Conservation (phyloP, 306 rosid species). For the Canavalia ensiformis region DNA sequence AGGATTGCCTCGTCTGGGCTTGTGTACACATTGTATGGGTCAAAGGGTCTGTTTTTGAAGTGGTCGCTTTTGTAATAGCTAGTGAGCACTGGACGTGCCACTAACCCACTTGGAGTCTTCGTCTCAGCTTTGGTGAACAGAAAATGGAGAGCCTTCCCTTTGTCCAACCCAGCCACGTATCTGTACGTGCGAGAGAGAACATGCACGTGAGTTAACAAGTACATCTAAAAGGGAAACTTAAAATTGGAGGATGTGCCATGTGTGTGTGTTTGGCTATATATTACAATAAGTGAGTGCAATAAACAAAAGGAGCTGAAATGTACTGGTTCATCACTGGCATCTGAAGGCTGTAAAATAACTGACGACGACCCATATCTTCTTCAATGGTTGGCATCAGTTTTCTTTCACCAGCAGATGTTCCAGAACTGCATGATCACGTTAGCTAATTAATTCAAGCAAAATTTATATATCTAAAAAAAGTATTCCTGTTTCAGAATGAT, state of each 20-base stretch:
- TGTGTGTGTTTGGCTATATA: too few relatives aligned
- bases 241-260: too few relatives aligned
- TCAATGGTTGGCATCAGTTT: slow-evolving; percentile 86
- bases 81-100: slow-evolving; percentile 85
- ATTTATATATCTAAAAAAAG: background rate
- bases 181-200: slow-evolving; percentile 43
- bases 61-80: slow-evolving; percentile 83
- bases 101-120: slow-evolving; percentile 73
- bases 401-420: slow-evolving; percentile 89
- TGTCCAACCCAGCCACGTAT: slow-evolving; percentile 71
- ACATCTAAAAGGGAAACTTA: too few relatives aligned
- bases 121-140: slow-evolving; percentile 73
- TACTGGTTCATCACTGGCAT: slow-evolving; percentile 91
- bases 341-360: slow-evolving; percentile 74
- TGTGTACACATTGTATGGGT: slow-evolving; percentile 77
- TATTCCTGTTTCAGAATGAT: too few relatives aligned
- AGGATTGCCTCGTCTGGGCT: slow-evolving; percentile 84
- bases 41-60: slow-evolving; percentile 73
- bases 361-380: slow-evolving; percentile 81
- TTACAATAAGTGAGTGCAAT: background rate
- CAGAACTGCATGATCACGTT: slow-evolving; percentile 64
- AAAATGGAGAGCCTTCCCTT: slow-evolving; percentile 80
- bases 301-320: background rate
- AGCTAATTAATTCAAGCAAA: background rate
- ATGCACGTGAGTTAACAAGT: background rate